Conservation (phyloP, 805 yeast genomes). For the Lipomyces sp. region DNA sequence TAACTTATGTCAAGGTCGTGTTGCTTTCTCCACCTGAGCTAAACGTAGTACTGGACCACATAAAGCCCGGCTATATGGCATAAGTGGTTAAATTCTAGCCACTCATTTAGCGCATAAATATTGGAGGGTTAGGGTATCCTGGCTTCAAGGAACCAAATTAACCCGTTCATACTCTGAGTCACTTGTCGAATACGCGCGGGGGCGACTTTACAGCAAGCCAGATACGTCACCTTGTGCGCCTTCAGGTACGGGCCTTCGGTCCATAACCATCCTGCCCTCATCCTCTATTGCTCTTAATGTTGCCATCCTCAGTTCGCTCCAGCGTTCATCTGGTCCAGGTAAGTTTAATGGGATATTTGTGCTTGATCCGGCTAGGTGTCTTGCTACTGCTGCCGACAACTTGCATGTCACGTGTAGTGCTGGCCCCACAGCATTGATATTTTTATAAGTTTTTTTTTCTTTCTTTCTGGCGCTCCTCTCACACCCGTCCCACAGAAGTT, state of each 20-base stretch:
- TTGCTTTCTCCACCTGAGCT: too few relatives aligned
- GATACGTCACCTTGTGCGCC: neutral
- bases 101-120: too few relatives aligned
- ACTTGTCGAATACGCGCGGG: too few relatives aligned
- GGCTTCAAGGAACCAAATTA: too few relatives aligned
- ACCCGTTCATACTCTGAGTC: too few relatives aligned
- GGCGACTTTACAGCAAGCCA: too few relatives aligned
- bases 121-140: too few relatives aligned
- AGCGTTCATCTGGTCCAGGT: slow-evolving; percentile 1
- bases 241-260: too few relatives aligned
- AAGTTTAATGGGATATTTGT: slow-evolving; percentile 4
- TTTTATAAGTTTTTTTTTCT: slow-evolving; percentile 8
- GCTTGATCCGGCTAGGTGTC: neutral
- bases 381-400: neutral
- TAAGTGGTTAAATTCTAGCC: too few relatives aligned
- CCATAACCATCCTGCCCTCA: neutral
- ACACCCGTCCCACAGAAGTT: neutral
- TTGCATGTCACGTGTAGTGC: slow-evolving; percentile 5
- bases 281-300: neutral
- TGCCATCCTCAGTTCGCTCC: slow-evolving; percentile 6
- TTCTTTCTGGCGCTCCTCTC: neutral
- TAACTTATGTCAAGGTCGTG: too few relatives aligned
- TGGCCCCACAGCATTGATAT: slow-evolving; percentile 5
- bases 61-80: too few relatives aligned
- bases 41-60: too few relatives aligned